phyloP scores from a whole-genome alignment of 257 asterid genomes.

The Cordia subcordata region DNA sequence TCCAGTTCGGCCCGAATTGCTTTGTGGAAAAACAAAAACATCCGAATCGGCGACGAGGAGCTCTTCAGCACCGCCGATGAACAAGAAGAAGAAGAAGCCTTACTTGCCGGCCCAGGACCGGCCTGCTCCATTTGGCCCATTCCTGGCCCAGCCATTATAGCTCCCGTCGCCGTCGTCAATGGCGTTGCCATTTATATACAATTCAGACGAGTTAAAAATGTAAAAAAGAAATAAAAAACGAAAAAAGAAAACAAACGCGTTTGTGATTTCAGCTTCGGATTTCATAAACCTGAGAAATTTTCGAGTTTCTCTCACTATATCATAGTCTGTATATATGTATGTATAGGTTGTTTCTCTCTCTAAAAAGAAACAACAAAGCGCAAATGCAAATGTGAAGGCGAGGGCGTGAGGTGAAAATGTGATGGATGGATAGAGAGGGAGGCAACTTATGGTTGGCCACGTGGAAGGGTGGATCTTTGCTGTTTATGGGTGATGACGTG shows the following conservation, averaged over 20 bases:
- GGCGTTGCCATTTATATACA: conserved; percentile 32
- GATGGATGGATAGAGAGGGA: conserved; percentile 51
- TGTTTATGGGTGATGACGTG: conserved; percentile 29
- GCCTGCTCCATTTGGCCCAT: conserved; percentile 22
- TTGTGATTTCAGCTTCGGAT: not conserved
- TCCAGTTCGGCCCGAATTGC: conserved; percentile 79
- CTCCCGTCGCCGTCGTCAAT: conserved; percentile 44
- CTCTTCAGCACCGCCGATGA: not conserved
- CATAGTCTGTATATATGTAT: not conserved
- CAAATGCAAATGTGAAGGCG: not conserved
- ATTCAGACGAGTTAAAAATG: conserved; percentile 4
- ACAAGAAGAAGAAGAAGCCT: not conserved
- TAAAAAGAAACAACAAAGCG: no score
- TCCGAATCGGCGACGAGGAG: conserved; percentile 61
- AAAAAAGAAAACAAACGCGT: not conserved
- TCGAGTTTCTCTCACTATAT: not conserved
- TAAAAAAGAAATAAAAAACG: not conserved
- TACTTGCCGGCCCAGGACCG: conserved; percentile 13
- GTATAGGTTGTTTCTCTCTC: not conserved
- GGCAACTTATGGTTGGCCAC: conserved; percentile 43
- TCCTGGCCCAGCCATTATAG: conserved; percentile 28
- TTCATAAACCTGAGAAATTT: not conserved
- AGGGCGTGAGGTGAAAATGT: conserved; percentile 7
- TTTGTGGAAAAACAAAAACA: conserved; percentile 72
- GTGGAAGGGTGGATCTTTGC: conserved; percentile 9